phyloP scores from a whole-genome alignment of 148 eudicot genomes.

The Simmondsia chinensis region DNA sequence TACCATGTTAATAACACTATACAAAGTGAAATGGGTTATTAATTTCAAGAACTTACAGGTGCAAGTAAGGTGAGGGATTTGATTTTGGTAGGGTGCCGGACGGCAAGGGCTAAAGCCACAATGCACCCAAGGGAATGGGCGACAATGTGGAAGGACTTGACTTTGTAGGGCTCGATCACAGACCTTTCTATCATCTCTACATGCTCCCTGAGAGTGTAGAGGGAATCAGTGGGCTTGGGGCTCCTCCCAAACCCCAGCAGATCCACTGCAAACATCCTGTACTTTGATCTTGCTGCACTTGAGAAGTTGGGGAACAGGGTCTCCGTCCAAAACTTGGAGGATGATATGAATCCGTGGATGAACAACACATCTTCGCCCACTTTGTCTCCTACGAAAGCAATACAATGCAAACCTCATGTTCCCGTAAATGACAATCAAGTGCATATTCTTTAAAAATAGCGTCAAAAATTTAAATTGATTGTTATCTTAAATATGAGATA shows the following conservation, averaged over 20 bases:
- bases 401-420: not conserved
- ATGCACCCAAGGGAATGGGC: constrained; percentile 97
- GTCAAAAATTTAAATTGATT: no score
- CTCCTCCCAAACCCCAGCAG: constrained; percentile 87
- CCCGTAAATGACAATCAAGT: no score
- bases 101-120: constrained; percentile 78
- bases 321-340: constrained; percentile 88
- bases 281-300: constrained; percentile 45
- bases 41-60: constrained; percentile 69
- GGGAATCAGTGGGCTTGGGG: constrained; percentile 77
- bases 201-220: constrained; percentile 78
- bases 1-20: no score
- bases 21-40: no score
- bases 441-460: no score
- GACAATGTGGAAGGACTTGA: constrained; percentile 82
- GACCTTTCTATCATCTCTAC: constrained; percentile 79
- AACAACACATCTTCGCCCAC: constrained; percentile 70
- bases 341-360: constrained; percentile 89
- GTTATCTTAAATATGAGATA: no score
- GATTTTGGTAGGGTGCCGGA: constrained; percentile 50
- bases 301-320: constrained; percentile 82
- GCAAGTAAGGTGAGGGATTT: constrained; percentile 85
- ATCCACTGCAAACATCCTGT: constrained; percentile 71
- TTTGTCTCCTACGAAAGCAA: constrained; percentile 30
- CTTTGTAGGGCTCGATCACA: constrained; percentile 42